These are phyloP conservation scores for Saccharomyces pastorianus DNA, from an alignment of 1,139 yeast genomes.

Conservation along the genomic window DNA sequence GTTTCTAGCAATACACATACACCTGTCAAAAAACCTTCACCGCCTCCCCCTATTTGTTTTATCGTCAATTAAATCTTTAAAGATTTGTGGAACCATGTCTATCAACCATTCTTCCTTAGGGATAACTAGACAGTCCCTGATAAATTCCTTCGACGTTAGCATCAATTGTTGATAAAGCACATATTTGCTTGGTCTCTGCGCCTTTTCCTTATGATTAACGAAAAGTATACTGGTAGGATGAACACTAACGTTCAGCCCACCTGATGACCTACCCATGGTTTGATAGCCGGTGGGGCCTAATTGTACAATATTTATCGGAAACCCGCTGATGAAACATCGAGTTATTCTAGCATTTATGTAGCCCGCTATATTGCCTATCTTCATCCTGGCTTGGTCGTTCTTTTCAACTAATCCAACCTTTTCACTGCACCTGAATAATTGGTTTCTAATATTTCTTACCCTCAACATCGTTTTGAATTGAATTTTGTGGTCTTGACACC, in stretches of 20 bases:
- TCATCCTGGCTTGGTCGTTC: constrained; percentile 15
- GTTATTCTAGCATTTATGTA: constrained; percentile 40
- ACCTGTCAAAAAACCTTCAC: neutral
- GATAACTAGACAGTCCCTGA: constrained; percentile 76
- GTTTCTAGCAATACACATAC: neutral
- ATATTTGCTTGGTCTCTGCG: constrained; percentile 63
- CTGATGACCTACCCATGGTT: constrained; percentile 22
- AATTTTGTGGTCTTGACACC: constrained; percentile 83
- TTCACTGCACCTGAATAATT: constrained; percentile 53
- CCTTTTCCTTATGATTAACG: constrained; percentile 26
- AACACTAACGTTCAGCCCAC: constrained; percentile 45
- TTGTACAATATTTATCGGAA: constrained; percentile 70
- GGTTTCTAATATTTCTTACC: constrained; percentile 66
- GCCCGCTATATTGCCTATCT: constrained; percentile 11
- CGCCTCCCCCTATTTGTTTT: neutral
- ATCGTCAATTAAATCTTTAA: constrained; percentile 6
- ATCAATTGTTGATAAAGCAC: constrained; percentile 79
- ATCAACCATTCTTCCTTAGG: constrained; percentile 52
- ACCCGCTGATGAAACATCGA: constrained; percentile 70
- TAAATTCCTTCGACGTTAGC: constrained; percentile 77
- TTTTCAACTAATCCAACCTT: constrained; percentile 41
- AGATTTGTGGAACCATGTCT: constrained; percentile 54
- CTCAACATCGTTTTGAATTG: constrained; percentile 67
- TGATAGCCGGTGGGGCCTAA: constrained; percentile 66
- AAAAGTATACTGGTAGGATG: constrained; percentile 58